phyloP scores from a whole-genome alignment of 140 eudicot species.

The Oenanthe javanica region DNA sequence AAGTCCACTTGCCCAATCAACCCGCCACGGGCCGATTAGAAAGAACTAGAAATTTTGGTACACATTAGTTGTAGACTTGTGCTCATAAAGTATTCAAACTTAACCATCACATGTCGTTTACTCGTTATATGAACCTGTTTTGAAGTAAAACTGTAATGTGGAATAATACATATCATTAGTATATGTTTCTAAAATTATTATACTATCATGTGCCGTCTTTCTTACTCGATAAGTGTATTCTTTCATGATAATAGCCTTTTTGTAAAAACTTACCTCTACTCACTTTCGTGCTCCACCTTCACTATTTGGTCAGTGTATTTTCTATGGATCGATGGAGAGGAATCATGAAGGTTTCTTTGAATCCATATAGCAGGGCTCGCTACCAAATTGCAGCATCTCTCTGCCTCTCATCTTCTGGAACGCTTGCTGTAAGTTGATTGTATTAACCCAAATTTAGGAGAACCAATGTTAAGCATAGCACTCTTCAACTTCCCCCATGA shows the following conservation, averaged over 20 bases:
- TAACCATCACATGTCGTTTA: background rate
- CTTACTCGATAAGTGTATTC: background rate
- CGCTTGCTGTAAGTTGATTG: conserved; percentile 40
- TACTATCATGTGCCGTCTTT: background rate
- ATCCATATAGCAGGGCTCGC: conserved; percentile 42
- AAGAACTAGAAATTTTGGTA: too few species aligned
- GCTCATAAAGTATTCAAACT: too few species aligned
- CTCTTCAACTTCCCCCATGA: background rate
- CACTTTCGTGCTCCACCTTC: background rate
- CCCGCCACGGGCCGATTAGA: too few species aligned
- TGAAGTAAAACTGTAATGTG: background rate
- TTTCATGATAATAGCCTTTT: background rate
- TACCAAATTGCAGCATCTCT: conserved; percentile 81
- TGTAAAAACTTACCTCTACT: background rate
- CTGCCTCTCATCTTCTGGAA: conserved; percentile 41
- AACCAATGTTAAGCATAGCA: background rate
- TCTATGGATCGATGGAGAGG: conserved; percentile 88
- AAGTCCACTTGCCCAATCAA: background rate
- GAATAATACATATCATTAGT: background rate
- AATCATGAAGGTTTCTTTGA: conserved; percentile 57
- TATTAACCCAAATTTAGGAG: background rate
- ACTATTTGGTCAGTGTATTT: conserved; percentile 10
- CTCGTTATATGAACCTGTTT: background rate
- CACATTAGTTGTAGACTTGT: too few species aligned
- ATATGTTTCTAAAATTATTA: background rate